Base-by-base conservation (phyloP, 768 basidiomycete genomes). In the Hebeloma cylindrosporum region DNA sequence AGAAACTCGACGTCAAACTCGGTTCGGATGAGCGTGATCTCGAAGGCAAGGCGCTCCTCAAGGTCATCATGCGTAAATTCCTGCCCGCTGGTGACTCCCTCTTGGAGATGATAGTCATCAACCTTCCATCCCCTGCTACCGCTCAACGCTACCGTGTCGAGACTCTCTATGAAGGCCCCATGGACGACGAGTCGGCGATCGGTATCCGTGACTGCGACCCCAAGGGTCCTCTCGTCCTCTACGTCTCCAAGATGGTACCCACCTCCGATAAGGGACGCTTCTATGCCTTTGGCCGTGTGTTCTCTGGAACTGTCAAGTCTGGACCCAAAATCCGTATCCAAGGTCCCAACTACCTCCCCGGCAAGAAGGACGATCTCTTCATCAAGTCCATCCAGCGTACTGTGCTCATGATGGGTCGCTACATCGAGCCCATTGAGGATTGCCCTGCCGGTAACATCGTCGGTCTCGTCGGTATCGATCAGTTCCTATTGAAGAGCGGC, bases 281-380 rank as follows among this genome's bases (percentile, higher is more conserved):
- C 88, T 98, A 98, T 71, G 96, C 96, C 50, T 99, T 99, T 70
- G 96, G 96, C 71, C 96, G 96, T 80, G 86, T 99, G 75, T 99
- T 99, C 81, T 90, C 96, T 52, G 96, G 96, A 63, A 98, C 93
- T 51, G 93, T 98, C 63, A 85, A 82, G 57, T 82, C 96, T 45
- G 96, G 96, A 44, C 96, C 96, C 63, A 99, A 99, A 75, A 82
- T 98, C 72, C 93, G 96, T 62, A 98, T 99, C 60, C 96, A 99
- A 72, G 96, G 96, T 16, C 96, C 96, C 56, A 99, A 98, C 81
- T 99, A 94, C 71, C 46, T 94, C 47, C 96, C 96, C 25, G 96
- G 96, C 59, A 95, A 93, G 84, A 99, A 98, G 77, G 91, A 96
- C 0, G 96, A 99, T 69, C 73, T 96, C 45, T 97, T 96, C 75